phyloP scores from a whole-genome alignment of 2,329 filamentous ascomycete genomes.

The Hyphodiscus sp. region DNA sequence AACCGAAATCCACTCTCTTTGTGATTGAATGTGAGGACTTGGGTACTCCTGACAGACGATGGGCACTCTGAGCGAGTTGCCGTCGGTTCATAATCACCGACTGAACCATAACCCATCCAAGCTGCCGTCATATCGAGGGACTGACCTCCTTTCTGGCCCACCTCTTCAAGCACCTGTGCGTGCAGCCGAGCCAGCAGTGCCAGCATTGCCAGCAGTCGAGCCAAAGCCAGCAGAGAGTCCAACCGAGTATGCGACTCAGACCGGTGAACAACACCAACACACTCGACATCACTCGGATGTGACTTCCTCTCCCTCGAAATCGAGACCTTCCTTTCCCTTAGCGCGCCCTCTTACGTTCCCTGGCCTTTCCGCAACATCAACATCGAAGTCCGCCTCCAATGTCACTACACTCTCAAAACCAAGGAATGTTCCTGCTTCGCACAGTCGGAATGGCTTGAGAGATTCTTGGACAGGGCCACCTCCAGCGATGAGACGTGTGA shows the following conservation, averaged over 20 bases:
- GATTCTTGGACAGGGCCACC: conserved; percentile 16
- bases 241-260: not conserved
- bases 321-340: not conserved
- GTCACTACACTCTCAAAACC: not conserved
- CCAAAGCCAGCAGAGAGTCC: not conserved
- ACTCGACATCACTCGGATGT: not conserved
- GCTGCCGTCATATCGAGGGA: conserved; percentile 9
- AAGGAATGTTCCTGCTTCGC: conserved; percentile 8
- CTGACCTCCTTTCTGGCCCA: not conserved
- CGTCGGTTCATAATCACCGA: conserved; percentile 8
- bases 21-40: not conserved
- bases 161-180: not conserved
- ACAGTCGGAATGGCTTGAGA: conserved; percentile 11
- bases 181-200: not conserved
- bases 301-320: not conserved
- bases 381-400: not conserved
- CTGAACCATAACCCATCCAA: conserved; percentile 10
- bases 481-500: conserved; percentile 23
- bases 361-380: not conserved
- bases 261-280: not conserved
- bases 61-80: not conserved
- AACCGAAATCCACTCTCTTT: not conserved
- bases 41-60: not conserved
- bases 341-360: not conserved
- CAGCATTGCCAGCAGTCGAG: not conserved